Evolutionary conservation across 1,139 yeast genomes (phyloP).

Genomic region (Candida tropicalis): DNA sequence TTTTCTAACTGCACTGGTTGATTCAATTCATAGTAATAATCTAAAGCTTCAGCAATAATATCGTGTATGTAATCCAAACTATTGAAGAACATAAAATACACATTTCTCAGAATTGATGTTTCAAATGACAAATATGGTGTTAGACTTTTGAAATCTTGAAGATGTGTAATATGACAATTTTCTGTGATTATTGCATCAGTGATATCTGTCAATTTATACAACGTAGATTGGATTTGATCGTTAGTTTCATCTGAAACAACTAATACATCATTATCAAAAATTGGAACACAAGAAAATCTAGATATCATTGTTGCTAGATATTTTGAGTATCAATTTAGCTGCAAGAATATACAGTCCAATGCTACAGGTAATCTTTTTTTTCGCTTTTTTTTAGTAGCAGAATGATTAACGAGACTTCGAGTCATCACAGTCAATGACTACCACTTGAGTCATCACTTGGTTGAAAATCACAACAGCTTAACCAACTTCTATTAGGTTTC

Average conservation of each 20-base stretch:
- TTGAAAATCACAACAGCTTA: too few relatives aligned
- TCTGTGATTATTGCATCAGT: not conserved
- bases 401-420: too few relatives aligned
- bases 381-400: too few relatives aligned
- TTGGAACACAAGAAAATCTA: slow-evolving; percentile 38
- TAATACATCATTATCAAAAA: slow-evolving; percentile 35
- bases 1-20: slow-evolving; percentile 16
- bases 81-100: slow-evolving; percentile 44
- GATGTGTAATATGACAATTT: not conserved
- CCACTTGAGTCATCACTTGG: too few relatives aligned
- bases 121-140: not conserved
- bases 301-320: slow-evolving; percentile 41
- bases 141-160: not conserved
- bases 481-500: too few relatives aligned
- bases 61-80: slow-evolving; percentile 38
- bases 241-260: slow-evolving; percentile 39
- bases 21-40: slow-evolving; percentile 24
- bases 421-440: too few relatives aligned
- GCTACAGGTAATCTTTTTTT: too few relatives aligned
- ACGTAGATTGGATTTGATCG: slow-evolving; percentile 32
- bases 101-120: slow-evolving; percentile 24
- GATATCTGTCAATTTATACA: slow-evolving; percentile 21
- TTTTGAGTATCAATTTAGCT: too few relatives aligned
- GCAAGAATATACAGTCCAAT: too few relatives aligned
- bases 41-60: slow-evolving; percentile 34